Base-by-base conservation (phyloP, 2,329 filamentous ascomycete species). In the Nemania sp. region DNA sequence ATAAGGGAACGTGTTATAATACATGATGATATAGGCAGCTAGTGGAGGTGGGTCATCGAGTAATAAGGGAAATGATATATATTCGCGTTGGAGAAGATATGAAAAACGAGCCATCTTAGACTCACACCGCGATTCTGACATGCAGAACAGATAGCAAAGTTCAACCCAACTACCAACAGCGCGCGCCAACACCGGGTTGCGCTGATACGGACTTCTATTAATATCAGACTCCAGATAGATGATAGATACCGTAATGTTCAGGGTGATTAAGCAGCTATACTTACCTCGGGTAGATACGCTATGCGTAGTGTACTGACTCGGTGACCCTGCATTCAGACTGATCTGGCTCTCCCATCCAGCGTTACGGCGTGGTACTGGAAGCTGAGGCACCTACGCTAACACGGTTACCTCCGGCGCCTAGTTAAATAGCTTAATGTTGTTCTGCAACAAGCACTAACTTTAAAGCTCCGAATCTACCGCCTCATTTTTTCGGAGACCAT, bases 71-170 rank as follows among this genome's bases (percentile, higher is more conserved):
- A 26, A 52, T 43, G 52, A 57, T 57, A 35, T n/a, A 32, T 43
- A 52, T 26, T 13, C 11, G 38, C 38, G 38, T 53, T 45, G 51
- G 56, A 26, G 43, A 18, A 47, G 32, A 27, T 57, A 53, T 53
- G 45, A 8, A 53, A 57, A 61, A 66, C 32, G 45, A n/a, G 24
- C 52, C 35, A 63, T 56, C 38, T 62, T 26, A 56, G 15, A 49
- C 41, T 41, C 38, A 60, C 66, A 66, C 62, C 62, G 62, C 66
- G 62, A 51, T 52, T 66, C 62, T 68, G 58, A 66, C 58, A 51
- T 68, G 57, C 60, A 68, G 41, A 22, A 47, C 41, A 57, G 65
- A 65, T 65, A 68, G 52, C 66, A 68, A 56, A 65, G 41, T 49
- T 15, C 57, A 67, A 60, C 55, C 55, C 57, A 18, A n/a, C 54